phyloP scores from a whole-genome alignment of 331 rosid genomes.

The Prunus yedoensis region DNA sequence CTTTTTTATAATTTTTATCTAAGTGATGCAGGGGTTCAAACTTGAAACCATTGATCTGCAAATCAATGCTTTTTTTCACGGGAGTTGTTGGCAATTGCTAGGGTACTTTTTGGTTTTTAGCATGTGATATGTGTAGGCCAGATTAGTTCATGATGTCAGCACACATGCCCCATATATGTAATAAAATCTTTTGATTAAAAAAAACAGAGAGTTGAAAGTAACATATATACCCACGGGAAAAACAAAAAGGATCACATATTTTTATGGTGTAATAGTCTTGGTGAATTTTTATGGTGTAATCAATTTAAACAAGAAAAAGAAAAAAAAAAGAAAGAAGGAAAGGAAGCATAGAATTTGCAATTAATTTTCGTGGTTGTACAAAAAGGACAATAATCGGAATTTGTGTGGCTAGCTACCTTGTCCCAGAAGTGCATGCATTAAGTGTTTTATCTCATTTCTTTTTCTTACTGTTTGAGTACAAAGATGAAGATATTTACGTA shows the following conservation, averaged over 20 bases:
- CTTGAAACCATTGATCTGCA: too few relatives aligned
- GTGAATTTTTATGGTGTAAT: too few relatives aligned
- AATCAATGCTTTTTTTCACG: too few relatives aligned
- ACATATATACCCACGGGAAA: too few relatives aligned
- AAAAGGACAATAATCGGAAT: not conserved
- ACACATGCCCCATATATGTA: not conserved
- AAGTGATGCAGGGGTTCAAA: fast-evolving
- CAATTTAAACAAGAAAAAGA: too few relatives aligned
- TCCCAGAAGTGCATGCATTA: not conserved
- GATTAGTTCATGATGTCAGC: constrained; percentile 11
- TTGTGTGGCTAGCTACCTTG: constrained; percentile 16
- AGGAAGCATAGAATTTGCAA: too few relatives aligned
- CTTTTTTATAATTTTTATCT: too few relatives aligned
- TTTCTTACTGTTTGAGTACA: not conserved
- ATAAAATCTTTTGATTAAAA: not conserved
- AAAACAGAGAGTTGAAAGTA: too few relatives aligned
- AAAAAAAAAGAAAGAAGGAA: too few relatives aligned
- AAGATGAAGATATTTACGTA: not conserved
- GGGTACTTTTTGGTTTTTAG: not conserved
- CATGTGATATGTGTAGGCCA: constrained; percentile 8
- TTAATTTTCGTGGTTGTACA: constrained; percentile 8
- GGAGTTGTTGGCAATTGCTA: too few relatives aligned
- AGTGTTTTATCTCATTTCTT: not conserved
- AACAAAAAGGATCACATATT: not conserved
- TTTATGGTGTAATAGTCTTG: too few relatives aligned